Evolutionary conservation across 805 yeast species (phyloP).

Genomic region (Ogataea dorogensis): DNA sequence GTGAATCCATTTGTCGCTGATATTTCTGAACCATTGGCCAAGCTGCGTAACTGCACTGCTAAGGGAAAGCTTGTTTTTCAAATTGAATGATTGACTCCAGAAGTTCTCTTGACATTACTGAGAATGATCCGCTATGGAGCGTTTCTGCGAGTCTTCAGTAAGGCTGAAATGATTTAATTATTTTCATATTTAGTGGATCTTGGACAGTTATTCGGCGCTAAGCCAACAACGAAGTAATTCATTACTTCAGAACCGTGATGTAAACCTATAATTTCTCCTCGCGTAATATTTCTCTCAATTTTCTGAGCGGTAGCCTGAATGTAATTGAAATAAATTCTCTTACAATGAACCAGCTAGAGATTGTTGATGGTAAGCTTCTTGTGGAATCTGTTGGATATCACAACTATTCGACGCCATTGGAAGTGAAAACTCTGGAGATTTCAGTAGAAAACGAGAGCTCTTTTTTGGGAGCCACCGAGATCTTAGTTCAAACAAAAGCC

Average conservation of each 20-base stretch:
- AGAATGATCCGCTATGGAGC: too few relatives aligned
- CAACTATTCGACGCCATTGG: slow-evolving; percentile 17
- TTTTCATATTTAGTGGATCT: too few relatives aligned
- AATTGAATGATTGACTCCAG: neutral
- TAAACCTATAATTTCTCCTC: too few relatives aligned
- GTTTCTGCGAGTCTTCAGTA: too few relatives aligned
- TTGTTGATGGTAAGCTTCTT: slow-evolving; percentile 9
- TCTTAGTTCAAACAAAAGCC: slow-evolving; percentile 18
- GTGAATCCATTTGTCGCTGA: slow-evolving; percentile 27
- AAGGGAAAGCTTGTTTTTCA: slow-evolving; percentile 60
- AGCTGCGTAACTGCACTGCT: slow-evolving; percentile 43
- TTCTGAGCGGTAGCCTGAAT: too few relatives aligned
- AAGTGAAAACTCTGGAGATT: slow-evolving; percentile 9
- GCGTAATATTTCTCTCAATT: too few relatives aligned
- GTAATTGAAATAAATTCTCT: neutral
- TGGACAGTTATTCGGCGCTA: too few relatives aligned
- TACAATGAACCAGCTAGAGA: slow-evolving; percentile 2
- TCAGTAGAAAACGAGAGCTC: slow-evolving; percentile 5
- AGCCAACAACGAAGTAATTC: too few relatives aligned
- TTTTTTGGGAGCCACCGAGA: slow-evolving; percentile 16
- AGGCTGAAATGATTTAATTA: too few relatives aligned
- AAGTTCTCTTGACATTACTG: too few relatives aligned
- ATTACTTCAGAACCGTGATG: too few relatives aligned
- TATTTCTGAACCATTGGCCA: slow-evolving; percentile 44
- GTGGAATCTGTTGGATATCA: slow-evolving; percentile 11